phyloP scores from a whole-genome alignment of 495 filamentous ascomycete genomes.

The Wilcoxina mikolae region DNA sequence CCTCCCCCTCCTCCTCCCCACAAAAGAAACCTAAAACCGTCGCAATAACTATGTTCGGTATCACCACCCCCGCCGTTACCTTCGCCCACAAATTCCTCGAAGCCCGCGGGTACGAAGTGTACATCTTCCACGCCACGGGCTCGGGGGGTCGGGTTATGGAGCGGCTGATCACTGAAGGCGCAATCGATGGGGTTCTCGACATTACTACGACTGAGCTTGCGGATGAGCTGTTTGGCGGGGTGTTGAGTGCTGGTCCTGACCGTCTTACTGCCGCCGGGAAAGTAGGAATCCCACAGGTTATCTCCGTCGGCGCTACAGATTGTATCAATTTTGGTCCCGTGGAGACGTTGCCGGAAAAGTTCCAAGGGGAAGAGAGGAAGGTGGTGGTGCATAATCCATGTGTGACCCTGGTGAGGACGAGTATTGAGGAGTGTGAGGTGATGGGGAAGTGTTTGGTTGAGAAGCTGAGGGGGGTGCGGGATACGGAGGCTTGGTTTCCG shows the following conservation, averaged over 20 bases:
- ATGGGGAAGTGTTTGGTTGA: constrained; percentile 40
- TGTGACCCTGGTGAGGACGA: constrained; percentile 51
- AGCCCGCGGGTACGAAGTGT: constrained; percentile 37
- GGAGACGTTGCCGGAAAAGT: constrained; percentile 39
- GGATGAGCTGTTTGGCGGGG: constrained; percentile 47
- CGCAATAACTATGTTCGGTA: constrained; percentile 60
- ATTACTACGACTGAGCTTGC: constrained; percentile 55
- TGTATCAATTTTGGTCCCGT: constrained; percentile 53
- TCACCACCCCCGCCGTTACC: constrained; percentile 50
- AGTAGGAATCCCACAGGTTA: constrained; percentile 43
- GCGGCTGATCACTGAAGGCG: constrained; percentile 38
- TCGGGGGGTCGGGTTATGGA: constrained; percentile 55
- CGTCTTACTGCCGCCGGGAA: constrained; percentile 41
- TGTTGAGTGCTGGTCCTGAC: constrained; percentile 40
- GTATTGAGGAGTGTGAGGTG: constrained; percentile 36
- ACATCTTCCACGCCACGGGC: constrained; percentile 56
- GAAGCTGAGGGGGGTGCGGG: constrained; percentile 36
- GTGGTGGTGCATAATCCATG: constrained; percentile 49
- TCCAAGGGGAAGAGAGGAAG: constrained; percentile 28
- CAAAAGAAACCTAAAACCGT: constrained; percentile 32
- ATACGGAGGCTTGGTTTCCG: neutral
- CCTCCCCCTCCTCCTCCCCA: neutral
- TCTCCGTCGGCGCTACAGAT: constrained; percentile 50
- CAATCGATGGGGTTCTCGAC: constrained; percentile 48
- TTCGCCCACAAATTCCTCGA: constrained; percentile 36